Conservation (phyloP, 257 asterid genomes). For the Cordia subcordata region DNA sequence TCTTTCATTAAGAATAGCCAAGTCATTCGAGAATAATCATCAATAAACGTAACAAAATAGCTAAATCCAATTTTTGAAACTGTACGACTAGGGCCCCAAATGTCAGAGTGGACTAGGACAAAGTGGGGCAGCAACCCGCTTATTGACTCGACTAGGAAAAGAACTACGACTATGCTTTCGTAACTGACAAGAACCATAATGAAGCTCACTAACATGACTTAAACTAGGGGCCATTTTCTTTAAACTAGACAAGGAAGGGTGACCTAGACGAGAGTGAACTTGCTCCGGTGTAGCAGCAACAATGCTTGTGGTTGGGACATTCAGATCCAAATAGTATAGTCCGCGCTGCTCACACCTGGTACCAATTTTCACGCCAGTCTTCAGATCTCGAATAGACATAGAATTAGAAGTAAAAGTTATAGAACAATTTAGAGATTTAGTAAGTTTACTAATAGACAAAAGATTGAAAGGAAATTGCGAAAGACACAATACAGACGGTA, state of each 20-base stretch:
- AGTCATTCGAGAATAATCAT: not conserved
- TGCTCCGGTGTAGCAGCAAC: too few species aligned
- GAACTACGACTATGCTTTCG: not conserved
- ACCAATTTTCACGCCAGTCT: not conserved
- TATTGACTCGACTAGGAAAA: not conserved
- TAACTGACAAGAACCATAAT: too few species aligned
- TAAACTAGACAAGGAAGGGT: too few species aligned
- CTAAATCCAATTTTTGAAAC: not conserved
- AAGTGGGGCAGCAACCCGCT: not conserved
- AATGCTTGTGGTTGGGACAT: too few species aligned
- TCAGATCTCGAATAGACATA: too few species aligned
- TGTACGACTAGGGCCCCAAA: not conserved
- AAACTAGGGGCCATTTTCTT: too few species aligned
- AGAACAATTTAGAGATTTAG: not conserved
- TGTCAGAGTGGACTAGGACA: not conserved
- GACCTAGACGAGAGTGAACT: too few species aligned
- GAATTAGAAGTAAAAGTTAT: not conserved
- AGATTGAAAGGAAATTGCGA: not conserved
- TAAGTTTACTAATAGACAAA: not conserved
- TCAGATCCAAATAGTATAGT: too few species aligned
- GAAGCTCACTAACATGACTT: too few species aligned
- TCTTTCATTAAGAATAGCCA: constrained; percentile 1
- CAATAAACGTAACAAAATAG: constrained; percentile 2
- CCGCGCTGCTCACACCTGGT: not conserved
- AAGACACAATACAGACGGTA: not conserved